These are phyloP conservation scores for Calonectria honghensis DNA, from an alignment of 2,329 filamentous ascomycete species.

Conservation along the genomic window DNA sequence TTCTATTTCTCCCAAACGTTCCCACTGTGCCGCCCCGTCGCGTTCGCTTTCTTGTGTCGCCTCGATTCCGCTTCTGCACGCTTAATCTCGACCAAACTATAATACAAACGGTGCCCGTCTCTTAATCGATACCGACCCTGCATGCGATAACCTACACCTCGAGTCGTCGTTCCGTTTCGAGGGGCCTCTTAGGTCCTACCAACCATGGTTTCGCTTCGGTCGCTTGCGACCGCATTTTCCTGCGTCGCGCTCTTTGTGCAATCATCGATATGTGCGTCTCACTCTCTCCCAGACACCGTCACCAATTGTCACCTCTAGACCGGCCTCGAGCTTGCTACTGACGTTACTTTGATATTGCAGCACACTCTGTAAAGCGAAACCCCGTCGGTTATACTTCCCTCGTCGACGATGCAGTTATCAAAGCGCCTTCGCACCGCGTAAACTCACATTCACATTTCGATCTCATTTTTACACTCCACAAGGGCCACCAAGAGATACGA, in stretches of 20 bases:
- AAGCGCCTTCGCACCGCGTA: conserved; percentile 85
- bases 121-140: conserved; percentile 23
- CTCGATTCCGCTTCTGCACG: conserved; percentile 7
- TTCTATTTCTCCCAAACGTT: conserved; percentile 23
- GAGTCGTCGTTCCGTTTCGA: conserved; percentile 42
- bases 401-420: conserved; percentile 84
- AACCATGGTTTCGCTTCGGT: conserved; percentile 60
- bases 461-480: conserved; percentile 84
- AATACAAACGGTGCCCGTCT: background rate
- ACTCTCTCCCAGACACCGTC: background rate
- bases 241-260: conserved; percentile 57
- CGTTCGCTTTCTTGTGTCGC: background rate
- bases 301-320: background rate
- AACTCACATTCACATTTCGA: conserved; percentile 90
- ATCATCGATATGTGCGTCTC: conserved; percentile 57
- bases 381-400: conserved; percentile 84
- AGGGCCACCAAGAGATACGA: conserved; percentile 81
- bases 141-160: conserved; percentile 43
- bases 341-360: conserved; percentile 62
- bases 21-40: background rate
- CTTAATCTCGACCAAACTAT: conserved; percentile 15
- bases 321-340: conserved; percentile 45
- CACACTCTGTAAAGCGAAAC: conserved; percentile 83
- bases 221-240: conserved; percentile 56
- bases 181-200: conserved; percentile 49